Evolutionary conservation across 139 green algal genomes (phyloP), one percentile per base, ranked within the genome.

Genomic region (Chlorella sorokiniana): DNA sequence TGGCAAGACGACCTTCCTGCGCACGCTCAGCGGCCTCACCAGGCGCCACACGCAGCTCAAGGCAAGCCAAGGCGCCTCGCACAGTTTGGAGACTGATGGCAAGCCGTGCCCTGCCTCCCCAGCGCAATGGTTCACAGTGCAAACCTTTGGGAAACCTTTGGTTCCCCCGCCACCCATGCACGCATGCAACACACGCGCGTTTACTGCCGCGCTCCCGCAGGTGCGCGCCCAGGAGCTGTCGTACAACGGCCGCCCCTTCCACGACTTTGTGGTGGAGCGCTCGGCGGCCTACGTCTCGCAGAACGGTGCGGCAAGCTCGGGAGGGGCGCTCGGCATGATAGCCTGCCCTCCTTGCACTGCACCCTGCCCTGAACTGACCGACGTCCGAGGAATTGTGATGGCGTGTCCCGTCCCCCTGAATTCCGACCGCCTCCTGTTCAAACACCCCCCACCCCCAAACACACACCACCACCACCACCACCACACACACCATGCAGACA

Each of bases 1-100:
- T 20, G 92, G 92, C 61, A 93, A 94, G 78, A 88, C 77, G 35
- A 92, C 86, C 16, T 86, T 95, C 29, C 79, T 95, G 29, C 79
- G 84, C n/a, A 78, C 86, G 9, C 79, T 95, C 20, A 81, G 86
- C 2, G 92, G 92, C 14, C 74, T 56, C 38, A 61, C 85, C 72
- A n/a, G 77, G 65, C 38, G 88, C 9, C 44, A 59, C 51, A 16
- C 18, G 51, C 56, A 56, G 29, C n/a, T 87, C 0, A 68, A 84
- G 76, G 69, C 40, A 33, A 33, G 44, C n/a, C 25, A 11, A 7
- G 6, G 63, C n/a, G 5, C 18, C 38, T 48, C 10, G 38, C 38
- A 9, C 23, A 14, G 14, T 54, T 54, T 20, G 67, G 9, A 29
- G 70, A 0, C 29, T 3, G 33, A 44, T 71, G 33, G 18, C 31